Evolutionary conservation across 345 rosid species (phyloP).

Genomic region (Gossypium anomalum): DNA sequence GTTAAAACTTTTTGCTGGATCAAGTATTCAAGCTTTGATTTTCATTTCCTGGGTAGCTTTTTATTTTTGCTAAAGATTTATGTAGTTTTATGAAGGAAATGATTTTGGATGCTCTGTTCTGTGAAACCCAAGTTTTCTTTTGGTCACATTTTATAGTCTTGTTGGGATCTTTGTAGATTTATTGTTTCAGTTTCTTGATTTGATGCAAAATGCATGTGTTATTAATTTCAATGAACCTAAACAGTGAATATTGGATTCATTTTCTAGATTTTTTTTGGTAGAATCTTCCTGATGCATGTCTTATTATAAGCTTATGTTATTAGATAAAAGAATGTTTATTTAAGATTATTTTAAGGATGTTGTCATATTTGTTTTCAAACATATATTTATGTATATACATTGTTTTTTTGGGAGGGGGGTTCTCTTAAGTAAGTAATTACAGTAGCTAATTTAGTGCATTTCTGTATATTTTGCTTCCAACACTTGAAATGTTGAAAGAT

Average conservation of each 20-base stretch:
- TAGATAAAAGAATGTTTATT: not conserved
- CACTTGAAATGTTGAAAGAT: not conserved
- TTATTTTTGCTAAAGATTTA: not conserved
- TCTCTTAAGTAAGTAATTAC: not conserved
- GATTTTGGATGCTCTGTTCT: not conserved
- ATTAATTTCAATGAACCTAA: not conserved
- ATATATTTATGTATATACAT: not conserved
- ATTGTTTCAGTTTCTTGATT: not conserved
- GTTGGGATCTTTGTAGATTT: not conserved
- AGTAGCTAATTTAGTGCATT: not conserved
- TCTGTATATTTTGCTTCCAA: not conserved
- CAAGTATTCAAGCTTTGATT: not conserved
- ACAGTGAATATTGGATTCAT: not conserved
- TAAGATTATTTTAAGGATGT: not conserved
- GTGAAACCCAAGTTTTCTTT: not conserved
- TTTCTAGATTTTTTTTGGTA: not conserved
- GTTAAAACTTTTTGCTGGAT: constrained; percentile 17
- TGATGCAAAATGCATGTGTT: not conserved
- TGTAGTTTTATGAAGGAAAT: not conserved
- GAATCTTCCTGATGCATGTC: not conserved
- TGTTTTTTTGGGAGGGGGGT: too few species aligned
- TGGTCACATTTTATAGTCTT: not conserved
- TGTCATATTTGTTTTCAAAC: not conserved
- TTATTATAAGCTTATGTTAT: not conserved
- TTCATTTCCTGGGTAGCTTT: not conserved